These are phyloP conservation scores for Buddleja alternifolia DNA, from an alignment of 257 asterid genomes.

Conservation along the genomic window DNA sequence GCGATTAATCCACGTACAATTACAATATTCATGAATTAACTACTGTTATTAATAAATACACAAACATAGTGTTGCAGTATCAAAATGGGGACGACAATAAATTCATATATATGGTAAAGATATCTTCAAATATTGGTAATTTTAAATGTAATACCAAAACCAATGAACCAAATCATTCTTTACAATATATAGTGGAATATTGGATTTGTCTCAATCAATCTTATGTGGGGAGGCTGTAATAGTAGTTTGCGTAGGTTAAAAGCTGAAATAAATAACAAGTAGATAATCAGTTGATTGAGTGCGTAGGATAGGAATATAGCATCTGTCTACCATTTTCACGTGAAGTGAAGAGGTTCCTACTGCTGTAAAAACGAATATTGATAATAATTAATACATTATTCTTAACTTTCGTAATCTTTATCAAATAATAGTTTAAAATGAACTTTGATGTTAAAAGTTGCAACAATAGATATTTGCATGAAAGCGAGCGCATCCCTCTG, in stretches of 20 bases:
- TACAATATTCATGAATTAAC: too few species aligned
- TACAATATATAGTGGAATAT: too few species aligned
- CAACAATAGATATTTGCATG: too few species aligned
- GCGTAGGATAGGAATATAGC: not conserved
- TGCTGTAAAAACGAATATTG: not conserved
- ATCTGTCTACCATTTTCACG: constrained; percentile 8
- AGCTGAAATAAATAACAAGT: constrained; percentile 14
- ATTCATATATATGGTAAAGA: too few species aligned
- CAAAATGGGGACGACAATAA: too few species aligned
- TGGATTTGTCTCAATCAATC: not conserved
- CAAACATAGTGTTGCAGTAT: too few species aligned
- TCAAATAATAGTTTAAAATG: not conserved
- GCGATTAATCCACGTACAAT: too few species aligned
- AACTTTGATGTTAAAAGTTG: not conserved
- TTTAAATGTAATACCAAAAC: too few species aligned
- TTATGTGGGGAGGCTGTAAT: not conserved
- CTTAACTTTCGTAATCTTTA: not conserved
- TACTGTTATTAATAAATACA: too few species aligned
- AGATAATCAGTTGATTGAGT: not conserved
- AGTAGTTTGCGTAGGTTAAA: constrained; percentile 25
- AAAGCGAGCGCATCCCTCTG: too few species aligned
- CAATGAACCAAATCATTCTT: too few species aligned
- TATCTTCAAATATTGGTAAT: too few species aligned
- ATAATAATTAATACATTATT: not conserved
- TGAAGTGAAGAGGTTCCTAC: not conserved